phyloP scores from a whole-genome alignment of 352 stramenopile species.

The Pythium biforme region DNA sequence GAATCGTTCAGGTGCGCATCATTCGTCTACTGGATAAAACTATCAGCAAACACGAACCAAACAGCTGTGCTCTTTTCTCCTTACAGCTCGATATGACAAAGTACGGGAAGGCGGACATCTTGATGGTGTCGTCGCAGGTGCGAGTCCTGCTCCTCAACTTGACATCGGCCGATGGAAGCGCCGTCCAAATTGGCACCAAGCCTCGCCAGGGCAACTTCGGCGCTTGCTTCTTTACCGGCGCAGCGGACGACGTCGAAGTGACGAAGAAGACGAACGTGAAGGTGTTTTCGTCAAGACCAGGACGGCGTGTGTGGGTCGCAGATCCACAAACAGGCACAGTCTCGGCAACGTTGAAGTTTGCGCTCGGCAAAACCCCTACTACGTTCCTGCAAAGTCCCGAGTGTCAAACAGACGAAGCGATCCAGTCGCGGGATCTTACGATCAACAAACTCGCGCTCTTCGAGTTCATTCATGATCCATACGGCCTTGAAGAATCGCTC shows the following conservation, averaged over 20 bases:
- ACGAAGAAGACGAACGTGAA: slow-evolving; percentile 40
- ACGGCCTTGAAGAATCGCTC: slow-evolving; percentile 39
- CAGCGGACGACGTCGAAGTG: slow-evolving; percentile 36
- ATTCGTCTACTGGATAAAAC: background rate
- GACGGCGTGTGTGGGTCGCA: slow-evolving; percentile 78
- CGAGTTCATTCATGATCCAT: slow-evolving; percentile 66
- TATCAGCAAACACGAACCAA: background rate
- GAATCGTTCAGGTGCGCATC: slow-evolving; percentile 70
- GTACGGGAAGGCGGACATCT: slow-evolving; percentile 50
- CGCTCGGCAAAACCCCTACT: slow-evolving; percentile 61
- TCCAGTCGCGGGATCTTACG: slow-evolving; percentile 69
- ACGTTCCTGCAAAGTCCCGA: slow-evolving; percentile 57
- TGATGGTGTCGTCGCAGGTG: slow-evolving; percentile 84
- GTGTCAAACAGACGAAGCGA: slow-evolving; percentile 56
- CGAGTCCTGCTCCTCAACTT: slow-evolving; percentile 80
- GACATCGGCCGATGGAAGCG: slow-evolving; percentile 60
- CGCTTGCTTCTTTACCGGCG: slow-evolving; percentile 76
- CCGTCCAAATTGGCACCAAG: slow-evolving; percentile 84
- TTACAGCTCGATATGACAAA: slow-evolving; percentile 62
- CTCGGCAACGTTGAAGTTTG: slow-evolving; percentile 84
- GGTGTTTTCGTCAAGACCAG: slow-evolving; percentile 81
- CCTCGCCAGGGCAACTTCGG: slow-evolving; percentile 77
- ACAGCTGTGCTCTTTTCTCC: background rate
- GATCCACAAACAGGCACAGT: slow-evolving; percentile 75
- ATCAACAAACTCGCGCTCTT: slow-evolving; percentile 81